Conservation (phyloP, 331 rosid species). For the Malus hybrid region DNA sequence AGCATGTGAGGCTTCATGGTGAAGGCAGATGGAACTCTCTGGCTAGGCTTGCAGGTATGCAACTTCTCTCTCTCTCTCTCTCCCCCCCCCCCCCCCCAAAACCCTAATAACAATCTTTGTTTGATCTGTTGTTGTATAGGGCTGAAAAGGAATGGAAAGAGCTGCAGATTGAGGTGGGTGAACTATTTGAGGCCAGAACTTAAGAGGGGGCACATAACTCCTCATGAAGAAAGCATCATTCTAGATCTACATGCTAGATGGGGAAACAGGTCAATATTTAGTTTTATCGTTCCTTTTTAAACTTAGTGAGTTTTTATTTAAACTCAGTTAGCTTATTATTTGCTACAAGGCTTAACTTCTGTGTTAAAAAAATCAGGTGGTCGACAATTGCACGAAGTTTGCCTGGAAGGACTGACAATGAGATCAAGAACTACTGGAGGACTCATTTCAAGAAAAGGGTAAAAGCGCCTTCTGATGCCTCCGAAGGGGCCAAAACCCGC, state of each 20-base stretch:
- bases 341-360: background rate
- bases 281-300: background rate
- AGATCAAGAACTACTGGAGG: constrained; percentile 91
- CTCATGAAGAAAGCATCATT: constrained; percentile 83
- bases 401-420: constrained; percentile 92
- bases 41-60: constrained; percentile 73
- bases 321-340: no score
- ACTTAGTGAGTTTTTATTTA: no score
- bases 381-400: constrained; percentile 86
- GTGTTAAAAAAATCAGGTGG: constrained; percentile 45
- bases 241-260: constrained; percentile 87
- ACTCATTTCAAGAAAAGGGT: constrained; percentile 87
- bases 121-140: constrained; percentile 33
- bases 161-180: constrained; percentile 97
- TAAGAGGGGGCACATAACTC: constrained; percentile 84
- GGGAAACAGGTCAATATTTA: constrained; percentile 73
- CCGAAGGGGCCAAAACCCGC: constrained; percentile 45
- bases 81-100: no score
- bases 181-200: constrained; percentile 88
- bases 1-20: constrained; percentile 77
- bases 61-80: no score
- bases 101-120: background rate
- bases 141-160: constrained; percentile 85
- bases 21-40: constrained; percentile 99
- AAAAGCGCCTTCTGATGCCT: constrained; percentile 27